phyloP scores from a whole-genome alignment of 345 rosid genomes.

The Camelina neglecta region DNA sequence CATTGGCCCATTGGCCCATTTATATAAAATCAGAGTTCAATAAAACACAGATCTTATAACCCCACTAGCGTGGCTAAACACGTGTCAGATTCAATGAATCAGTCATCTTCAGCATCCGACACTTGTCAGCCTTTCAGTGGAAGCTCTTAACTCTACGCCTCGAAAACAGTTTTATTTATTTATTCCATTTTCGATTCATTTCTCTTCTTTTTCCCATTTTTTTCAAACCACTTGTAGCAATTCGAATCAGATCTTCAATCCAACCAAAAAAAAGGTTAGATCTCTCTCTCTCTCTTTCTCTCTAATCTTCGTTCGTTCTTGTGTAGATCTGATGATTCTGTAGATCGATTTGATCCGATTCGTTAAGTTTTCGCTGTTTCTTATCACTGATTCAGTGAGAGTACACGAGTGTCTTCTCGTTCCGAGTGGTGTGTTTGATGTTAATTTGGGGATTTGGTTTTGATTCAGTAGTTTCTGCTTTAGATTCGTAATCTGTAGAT shows the following conservation, averaged over 20 bases:
- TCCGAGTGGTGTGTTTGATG: conserved; percentile 10
- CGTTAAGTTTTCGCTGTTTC: conserved; percentile 5
- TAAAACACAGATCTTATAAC: not conserved
- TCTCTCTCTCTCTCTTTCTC: conserved; percentile 15
- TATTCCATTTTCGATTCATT: conserved; percentile 26
- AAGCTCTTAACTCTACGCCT: conserved; percentile 23
- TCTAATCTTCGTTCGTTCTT: conserved; percentile 5
- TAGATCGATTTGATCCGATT: conserved; percentile 11
- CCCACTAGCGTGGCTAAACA: conserved; percentile 20
- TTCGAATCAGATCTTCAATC: conserved; percentile 34
- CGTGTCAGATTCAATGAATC: conserved; percentile 14
- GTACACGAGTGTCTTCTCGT: not conserved
- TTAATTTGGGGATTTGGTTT: not conserved
- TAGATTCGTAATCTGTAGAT: conserved; percentile 13
- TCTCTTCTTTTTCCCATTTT: not conserved
- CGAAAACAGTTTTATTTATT: conserved; percentile 23
- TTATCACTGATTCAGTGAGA: conserved; percentile 3
- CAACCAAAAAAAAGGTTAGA: conserved; percentile 5
- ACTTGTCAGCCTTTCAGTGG: conserved; percentile 27
- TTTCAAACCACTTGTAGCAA: conserved; percentile 19
- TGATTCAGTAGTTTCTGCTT: not conserved
- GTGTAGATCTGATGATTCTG: conserved; percentile 28
- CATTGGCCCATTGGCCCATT: conserved; percentile 21
- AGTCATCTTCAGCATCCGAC: conserved; percentile 9
- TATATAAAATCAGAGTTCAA: not conserved